Base-by-base conservation (phyloP, 345 rosid genomes). In the Kandelia obovata region DNA sequence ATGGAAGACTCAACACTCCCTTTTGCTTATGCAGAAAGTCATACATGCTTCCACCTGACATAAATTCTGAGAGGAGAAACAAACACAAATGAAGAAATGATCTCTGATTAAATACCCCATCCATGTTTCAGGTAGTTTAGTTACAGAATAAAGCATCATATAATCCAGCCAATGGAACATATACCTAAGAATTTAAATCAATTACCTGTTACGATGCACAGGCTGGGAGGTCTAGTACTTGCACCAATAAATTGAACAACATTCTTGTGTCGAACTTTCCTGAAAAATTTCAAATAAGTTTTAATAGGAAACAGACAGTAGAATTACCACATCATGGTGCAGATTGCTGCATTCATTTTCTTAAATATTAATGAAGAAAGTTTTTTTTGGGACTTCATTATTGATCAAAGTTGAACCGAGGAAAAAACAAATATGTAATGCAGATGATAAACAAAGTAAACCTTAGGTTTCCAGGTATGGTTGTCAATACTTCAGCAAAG, bases 21-120 rank as follows among this genome's bases (percentile, higher is more conserved):
- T 86, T 82, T 70, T 82, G 89, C 71, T 77, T 86, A 57, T 69
- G 90, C 73, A 88, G 87, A 72, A 82, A 67, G 84, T 86, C 83
- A 71, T 79, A 83, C 52, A 88, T 77, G 81, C 87, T 88, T 74
- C 94, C 94, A 59, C 91, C 89, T 69, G 86, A 68, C 88, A 88
- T 84, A 74, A 71, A 86, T 67, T 88, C 91, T 84, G 83, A 26
- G 71, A 71, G 67, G 64, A 52, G 35, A 73, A 66, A 82, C 46
- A 32, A 27, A 60, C 26, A 31, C 61, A 52, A 37, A 27, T 13
- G 13, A 37, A 55, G 17, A 61, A 34, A 53, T 55, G 34, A 55
- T 30, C 56, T 31, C 55, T 25, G 52, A 34, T 59, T 65, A 9
- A 57, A 64, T 53, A 15, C 2, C 28, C 7, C 16, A 53, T 53